Evolutionary conservation across 2,329 filamentous ascomycete species (phyloP), one percentile per base, ranked within the genome.

Genomic region (Mycosphaerelloides madeirae): DNA sequence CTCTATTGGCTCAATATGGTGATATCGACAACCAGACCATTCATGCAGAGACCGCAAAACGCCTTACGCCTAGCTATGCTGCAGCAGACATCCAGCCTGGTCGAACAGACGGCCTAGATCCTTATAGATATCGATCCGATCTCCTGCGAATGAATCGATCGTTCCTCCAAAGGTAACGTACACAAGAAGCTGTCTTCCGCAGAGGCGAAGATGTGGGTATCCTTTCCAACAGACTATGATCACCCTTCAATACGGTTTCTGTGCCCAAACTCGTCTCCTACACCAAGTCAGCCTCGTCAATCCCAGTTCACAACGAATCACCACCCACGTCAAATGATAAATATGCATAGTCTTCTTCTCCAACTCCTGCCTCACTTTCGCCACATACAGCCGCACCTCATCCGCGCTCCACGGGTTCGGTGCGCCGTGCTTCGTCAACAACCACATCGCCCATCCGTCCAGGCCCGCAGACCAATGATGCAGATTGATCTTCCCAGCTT

Each of bases 311-410:
- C 2, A 31, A 33, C n/a, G n/a, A 15, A 19, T 8, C 9, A 25
- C 22, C 13, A 44, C 46, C 41, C 38, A 48, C 46, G 46, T 48
- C 25, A 48, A 18, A 34, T 48, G 46, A 29, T 48, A 48, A 12
- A 48, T 44, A 29, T 48, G 46, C 18, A 48, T 37, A 5, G 33
- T 32, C 15, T 44, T 48, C 31, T 42, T 41, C 41, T 48, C 44
- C 40, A 48, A 31, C 18, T 48, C 57, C 41, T 66, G 66, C 34
- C 68, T 55, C 7, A 71, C 60, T 29, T 66, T 59, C 3, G 69
- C 66, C 15, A 71, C 59, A 41, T 68, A 70, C 14, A 70, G 68
- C 39, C 69, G 63, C 11, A 70, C 65, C 41, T 70, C 65, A 6
- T 66, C 62, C n/a, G 64, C 62, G 3, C 65, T 66, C 68, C 68